These are phyloP conservation scores for Heterococcus sp. DNA, from an alignment of 108 stramenopile genomes.

Conservation along the genomic window DNA sequence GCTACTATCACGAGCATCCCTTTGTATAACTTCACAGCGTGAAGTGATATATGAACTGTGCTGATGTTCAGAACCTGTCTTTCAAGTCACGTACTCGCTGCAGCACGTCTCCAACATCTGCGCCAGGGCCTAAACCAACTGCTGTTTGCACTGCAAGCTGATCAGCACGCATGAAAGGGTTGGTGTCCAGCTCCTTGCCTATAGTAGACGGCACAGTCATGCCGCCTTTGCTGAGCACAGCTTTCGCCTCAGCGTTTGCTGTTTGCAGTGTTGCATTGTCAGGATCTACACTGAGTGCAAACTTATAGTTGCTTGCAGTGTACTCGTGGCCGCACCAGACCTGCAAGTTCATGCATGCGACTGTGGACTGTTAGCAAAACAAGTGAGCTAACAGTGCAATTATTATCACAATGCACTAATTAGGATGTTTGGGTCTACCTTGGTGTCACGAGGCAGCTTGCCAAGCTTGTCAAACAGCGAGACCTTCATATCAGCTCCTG, in stretches of 20 bases:
- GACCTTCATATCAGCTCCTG: conserved; percentile 45
- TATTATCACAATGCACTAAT: no score
- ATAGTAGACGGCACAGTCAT: conserved; percentile 63
- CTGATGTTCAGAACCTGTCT: background rate
- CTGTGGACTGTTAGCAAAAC: no score
- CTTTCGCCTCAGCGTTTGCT: conserved; percentile 6
- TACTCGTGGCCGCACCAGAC: conserved; percentile 72
- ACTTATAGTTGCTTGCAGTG: conserved; percentile 63
- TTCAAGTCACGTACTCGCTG: background rate
- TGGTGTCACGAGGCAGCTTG: conserved; percentile 54
- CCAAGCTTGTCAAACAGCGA: conserved; percentile 32
- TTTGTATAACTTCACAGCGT: no score
- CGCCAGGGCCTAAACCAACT: background rate
- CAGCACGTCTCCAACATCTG: background rate
- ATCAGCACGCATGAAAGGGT: conserved; percentile 67
- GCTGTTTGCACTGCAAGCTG: conserved; percentile 10
- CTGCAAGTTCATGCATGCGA: conserved; percentile 55
- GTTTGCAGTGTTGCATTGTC: conserved; percentile 51
- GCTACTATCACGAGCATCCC: no score
- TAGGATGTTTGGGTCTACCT: no score
- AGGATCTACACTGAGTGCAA: conserved; percentile 61
- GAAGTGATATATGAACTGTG: no score
- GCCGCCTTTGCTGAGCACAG: conserved; percentile 2
- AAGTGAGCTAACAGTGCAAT: no score
- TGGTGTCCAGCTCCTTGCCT: conserved; percentile 59